Percentiles rank a stretch among this genome's conserved stretches.
Conservation (phyloP, 352 stramenopile genomes). For the Phytophthora sp. region DNA sequence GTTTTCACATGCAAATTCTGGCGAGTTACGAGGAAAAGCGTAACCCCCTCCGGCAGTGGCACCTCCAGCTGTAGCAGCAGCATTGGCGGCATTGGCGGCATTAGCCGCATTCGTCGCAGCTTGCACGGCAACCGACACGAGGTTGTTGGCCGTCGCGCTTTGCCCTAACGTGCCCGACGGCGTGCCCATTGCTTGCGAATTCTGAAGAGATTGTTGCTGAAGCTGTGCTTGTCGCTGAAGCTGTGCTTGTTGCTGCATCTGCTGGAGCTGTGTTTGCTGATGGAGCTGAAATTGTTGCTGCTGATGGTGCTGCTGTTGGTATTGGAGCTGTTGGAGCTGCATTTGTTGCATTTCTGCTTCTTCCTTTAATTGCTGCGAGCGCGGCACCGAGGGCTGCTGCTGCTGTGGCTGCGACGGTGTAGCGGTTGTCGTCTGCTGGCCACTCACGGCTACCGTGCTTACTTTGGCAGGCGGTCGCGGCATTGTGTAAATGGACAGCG, state of each 20-base stretch:
- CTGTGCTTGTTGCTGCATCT: conserved; percentile 38
- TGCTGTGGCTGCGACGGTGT: conserved; percentile 1
- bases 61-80: conserved; percentile 32
- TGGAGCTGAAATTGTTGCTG: conserved; percentile 46
- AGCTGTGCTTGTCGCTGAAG: conserved; percentile 41
- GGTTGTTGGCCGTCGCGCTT: conserved; percentile 42
- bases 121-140: conserved; percentile 51
- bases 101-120: conserved; percentile 46
- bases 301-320: background rate
- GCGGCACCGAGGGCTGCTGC: conserved; percentile 22
- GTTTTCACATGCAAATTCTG: conserved; percentile 83
- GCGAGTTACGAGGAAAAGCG: conserved; percentile 71
- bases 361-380: conserved; percentile 40
- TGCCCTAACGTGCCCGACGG: conserved; percentile 37
- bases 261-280: conserved; percentile 44
- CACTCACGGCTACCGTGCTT: conserved; percentile 23
- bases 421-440: conserved; percentile 13
- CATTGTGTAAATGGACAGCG: conserved; percentile 28
- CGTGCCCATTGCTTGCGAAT: conserved; percentile 30
- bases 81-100: conserved; percentile 42
- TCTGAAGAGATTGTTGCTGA: conserved; percentile 50
- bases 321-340: conserved; percentile 2
- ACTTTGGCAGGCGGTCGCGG: conserved; percentile 33
- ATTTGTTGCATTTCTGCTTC: conserved; percentile 35
- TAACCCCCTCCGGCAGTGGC: conserved; percentile 45